phyloP scores from a whole-genome alignment of 2,329 filamentous ascomycete species.

The Phyllosticta citribraziliensis region DNA sequence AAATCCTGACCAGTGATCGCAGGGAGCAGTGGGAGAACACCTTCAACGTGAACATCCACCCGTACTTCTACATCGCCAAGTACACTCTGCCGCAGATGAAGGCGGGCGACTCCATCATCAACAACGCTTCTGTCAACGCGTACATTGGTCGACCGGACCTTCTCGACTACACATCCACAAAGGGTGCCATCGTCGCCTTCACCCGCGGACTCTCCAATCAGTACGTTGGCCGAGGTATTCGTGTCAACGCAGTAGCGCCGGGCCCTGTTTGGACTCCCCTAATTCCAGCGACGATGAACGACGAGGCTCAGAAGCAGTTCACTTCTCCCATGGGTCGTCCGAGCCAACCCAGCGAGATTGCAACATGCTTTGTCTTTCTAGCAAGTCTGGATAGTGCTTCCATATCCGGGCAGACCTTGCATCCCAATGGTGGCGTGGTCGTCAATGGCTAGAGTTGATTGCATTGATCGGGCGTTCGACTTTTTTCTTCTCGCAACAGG shows the following conservation, averaged over 20 bases:
- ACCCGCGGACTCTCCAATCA: slow-evolving; percentile 71
- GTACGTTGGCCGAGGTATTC: slow-evolving; percentile 59
- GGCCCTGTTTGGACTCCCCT: slow-evolving; percentile 41
- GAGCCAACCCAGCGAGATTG: slow-evolving; percentile 72
- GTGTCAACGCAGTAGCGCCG: slow-evolving; percentile 67
- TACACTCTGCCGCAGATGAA: slow-evolving; percentile 67
- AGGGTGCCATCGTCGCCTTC: slow-evolving; percentile 70
- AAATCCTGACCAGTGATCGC: slow-evolving; percentile 11
- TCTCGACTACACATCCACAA: slow-evolving; percentile 72
- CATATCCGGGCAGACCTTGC: slow-evolving; percentile 63
- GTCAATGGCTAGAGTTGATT: slow-evolving; percentile 21
- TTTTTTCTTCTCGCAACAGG: neutral
- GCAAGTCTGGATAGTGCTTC: slow-evolving; percentile 64
- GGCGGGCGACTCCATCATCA: slow-evolving; percentile 68
- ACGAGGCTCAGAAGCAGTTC: slow-evolving; percentile 63
- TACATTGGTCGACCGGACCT: slow-evolving; percentile 73
- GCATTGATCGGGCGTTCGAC: neutral
- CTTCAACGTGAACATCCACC: slow-evolving; percentile 76
- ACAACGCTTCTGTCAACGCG: slow-evolving; percentile 75
- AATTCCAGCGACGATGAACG: slow-evolving; percentile 62
- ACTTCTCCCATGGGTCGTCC: slow-evolving; percentile 65
- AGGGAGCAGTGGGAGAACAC: slow-evolving; percentile 71
- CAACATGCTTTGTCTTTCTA: slow-evolving; percentile 72
- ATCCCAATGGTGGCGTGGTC: slow-evolving; percentile 42
- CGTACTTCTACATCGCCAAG: slow-evolving; percentile 72